A percentile compares a stretch with the other conserved stretches of the same genome.
These are phyloP conservation scores for Prunus davidiana DNA, from an alignment of 306 rosid species.

Conservation along the genomic window DNA sequence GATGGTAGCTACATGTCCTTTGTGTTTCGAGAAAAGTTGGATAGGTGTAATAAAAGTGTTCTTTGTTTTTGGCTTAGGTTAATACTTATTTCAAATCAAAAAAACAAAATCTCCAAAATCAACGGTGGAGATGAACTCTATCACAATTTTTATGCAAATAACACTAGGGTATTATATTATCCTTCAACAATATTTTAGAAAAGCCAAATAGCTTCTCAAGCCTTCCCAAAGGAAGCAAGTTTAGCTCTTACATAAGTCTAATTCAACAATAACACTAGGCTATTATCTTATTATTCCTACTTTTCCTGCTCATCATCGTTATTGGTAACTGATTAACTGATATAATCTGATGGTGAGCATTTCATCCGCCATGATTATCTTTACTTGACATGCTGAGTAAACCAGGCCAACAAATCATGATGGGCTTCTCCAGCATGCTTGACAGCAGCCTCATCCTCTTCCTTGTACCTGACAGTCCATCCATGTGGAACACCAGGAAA, in stretches of 20 bases:
- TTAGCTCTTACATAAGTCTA: background rate
- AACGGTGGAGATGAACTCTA: no score
- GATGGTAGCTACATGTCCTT: no score
- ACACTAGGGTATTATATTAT: background rate
- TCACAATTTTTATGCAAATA: background rate
- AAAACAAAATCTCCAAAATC: no score
- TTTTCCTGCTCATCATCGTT: no score
- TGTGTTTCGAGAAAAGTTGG: no score
- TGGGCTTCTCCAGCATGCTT: slow-evolving; percentile 40
- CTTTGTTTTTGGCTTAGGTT: no score
- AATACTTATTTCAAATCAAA: no score
- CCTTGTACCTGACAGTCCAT: slow-evolving; percentile 38
- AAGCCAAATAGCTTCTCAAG: no score
- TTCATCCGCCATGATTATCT: background rate
- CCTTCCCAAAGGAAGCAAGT: background rate
- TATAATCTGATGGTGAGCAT: background rate
- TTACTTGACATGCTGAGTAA: slow-evolving; percentile 29
- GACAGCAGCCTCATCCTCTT: slow-evolving; percentile 37
- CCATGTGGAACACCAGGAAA: slow-evolving; percentile 43
- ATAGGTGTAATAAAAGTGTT: no score
- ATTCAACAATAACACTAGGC: background rate
- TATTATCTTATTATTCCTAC: no score
- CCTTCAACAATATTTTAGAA: no score
- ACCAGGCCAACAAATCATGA: slow-evolving; percentile 35
- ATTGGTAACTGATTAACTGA: no score